Evolutionary conservation across 75 land plant species (phyloP), one percentile per base, ranked within the genome.

Genomic region (Sequoiadendron giganteum): DNA sequence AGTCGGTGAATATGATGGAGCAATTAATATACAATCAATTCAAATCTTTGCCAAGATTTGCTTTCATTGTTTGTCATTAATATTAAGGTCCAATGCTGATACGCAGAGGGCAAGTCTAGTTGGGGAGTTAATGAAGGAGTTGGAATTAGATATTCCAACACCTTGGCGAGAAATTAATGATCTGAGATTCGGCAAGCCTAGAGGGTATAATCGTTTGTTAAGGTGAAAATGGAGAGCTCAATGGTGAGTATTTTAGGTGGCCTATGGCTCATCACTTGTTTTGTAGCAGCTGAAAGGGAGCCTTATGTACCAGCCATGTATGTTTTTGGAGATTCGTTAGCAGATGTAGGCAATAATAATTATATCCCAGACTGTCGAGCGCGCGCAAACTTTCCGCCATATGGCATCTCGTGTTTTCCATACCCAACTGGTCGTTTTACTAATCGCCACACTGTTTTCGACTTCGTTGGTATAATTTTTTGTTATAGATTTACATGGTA

Each of bases 331-430:
- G 93, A 91, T 87, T 93, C 94, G 56, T 86, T 89, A 2, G 88
- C 89, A 10, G 93, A 92, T 34, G 92, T 92, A 1, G 94, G 92
- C 6, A 91, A 88, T 87, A 93, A 91, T 85, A 92, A 89, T 43
- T 90, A 90, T 79, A 86, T 65, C 75, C 85, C 87, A n/a, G 88
- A 93, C 42, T 93, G 89, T 58, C 7, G 87, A 10, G 84, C 84
- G 7, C 90, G 89, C 61, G 94, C 90, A 2, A 88, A 93, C 86
- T 92, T 92, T 40, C 87, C 87, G 1, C 94, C 93, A 32, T 92
- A 93, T 55, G 93, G 93, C 10, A 80, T 85, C 5, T 82, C 58
- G 15, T 93, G 77, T 84, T 93, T 93, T 70, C 90, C 83, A 89
- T 13, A 13, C 55, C 55, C 55, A 52, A 52, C 55, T 52, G 55